phyloP scores from a whole-genome alignment of 1,139 yeast genomes.

The Wickerhamomyces sp. region DNA sequence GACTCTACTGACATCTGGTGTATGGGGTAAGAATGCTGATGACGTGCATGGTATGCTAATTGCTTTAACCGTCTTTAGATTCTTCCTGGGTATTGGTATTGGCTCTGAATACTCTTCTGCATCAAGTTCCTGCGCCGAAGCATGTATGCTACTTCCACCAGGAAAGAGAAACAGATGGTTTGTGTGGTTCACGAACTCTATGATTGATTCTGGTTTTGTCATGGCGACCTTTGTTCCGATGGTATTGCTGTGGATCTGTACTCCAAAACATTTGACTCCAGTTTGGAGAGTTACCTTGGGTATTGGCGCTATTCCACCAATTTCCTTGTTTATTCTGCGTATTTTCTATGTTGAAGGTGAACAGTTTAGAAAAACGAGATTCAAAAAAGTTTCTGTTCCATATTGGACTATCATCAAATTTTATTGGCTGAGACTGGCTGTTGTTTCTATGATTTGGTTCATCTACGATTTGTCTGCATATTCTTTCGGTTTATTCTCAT shows the following conservation, averaged over 20 bases:
- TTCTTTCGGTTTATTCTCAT: conserved; percentile 81
- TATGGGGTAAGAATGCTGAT: conserved; percentile 60
- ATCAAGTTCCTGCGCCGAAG: conserved; percentile 91
- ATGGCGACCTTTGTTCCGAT: conserved; percentile 80
- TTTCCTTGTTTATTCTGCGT: conserved; percentile 72
- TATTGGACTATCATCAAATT: conserved; percentile 65
- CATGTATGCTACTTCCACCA: conserved; percentile 69
- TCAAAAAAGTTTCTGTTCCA: conserved; percentile 64
- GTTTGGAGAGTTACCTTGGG: conserved; percentile 95
- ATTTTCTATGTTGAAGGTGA: conserved; percentile 69
- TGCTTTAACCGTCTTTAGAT: conserved; percentile 78
- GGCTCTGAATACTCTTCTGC: conserved; percentile 95
- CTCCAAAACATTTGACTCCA: conserved; percentile 61
- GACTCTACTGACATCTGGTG: conserved; percentile 73
- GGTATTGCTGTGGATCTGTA: conserved; percentile 80
- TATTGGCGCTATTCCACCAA: conserved; percentile 87
- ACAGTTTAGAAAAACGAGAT: conserved; percentile 62
- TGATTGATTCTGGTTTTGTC: conserved; percentile 88
- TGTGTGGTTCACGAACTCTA: conserved; percentile 80
- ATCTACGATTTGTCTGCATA: conserved; percentile 84
- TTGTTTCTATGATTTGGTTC: conserved; percentile 83
- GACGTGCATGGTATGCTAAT: conserved; percentile 64
- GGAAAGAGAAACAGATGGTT: conserved; percentile 88
- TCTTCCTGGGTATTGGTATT: conserved; percentile 79
- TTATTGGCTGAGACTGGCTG: conserved; percentile 74